phyloP scores from a whole-genome alignment of 441 rosid species.

The Monsonia emarginata region DNA sequence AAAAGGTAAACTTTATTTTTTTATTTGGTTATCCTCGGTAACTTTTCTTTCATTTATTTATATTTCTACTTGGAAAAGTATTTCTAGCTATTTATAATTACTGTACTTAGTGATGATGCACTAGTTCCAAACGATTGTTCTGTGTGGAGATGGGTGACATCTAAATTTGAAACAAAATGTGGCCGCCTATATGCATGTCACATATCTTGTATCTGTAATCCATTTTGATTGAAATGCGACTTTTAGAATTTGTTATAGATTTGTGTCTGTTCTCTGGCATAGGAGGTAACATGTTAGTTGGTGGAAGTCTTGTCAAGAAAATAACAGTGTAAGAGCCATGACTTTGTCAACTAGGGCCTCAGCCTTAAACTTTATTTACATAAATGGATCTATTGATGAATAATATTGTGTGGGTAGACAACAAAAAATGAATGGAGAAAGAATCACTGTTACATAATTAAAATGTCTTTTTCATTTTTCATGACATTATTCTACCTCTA shows the following conservation, averaged over 20 bases:
- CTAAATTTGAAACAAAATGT: background rate
- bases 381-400: background rate
- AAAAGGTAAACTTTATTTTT: slow-evolving; percentile 24
- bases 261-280: background rate
- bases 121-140: background rate
- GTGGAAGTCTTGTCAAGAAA: background rate
- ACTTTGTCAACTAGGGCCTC: too few relatives aligned
- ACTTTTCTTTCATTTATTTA: slow-evolving; percentile 3
- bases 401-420: background rate
- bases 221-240: background rate
- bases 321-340: too few relatives aligned
- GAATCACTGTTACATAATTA: background rate
- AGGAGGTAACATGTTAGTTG: background rate
- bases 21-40: background rate
- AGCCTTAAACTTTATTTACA: background rate
- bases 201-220: background rate
- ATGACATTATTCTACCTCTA: background rate
- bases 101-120: background rate
- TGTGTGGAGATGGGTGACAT: background rate
- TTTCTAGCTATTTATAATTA: background rate
- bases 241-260: background rate
- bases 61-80: background rate
- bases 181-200: background rate
- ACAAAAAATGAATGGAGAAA: background rate
- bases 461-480: background rate